These are phyloP conservation scores for Angomonas ambiguus DNA, from an alignment of 208 protist species.

Conservation along the genomic window DNA sequence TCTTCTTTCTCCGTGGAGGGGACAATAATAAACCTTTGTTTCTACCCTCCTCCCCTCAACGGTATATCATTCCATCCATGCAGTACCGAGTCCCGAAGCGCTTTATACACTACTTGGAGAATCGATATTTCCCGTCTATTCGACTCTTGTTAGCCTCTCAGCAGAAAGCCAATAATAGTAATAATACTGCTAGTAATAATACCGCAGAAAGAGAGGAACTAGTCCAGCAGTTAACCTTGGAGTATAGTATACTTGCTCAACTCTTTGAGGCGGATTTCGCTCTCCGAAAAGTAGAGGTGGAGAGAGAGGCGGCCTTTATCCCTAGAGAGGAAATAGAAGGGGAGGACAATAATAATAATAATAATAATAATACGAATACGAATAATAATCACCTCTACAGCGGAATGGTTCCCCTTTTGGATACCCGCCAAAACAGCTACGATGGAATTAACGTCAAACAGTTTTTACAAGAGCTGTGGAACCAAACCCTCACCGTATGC, in stretches of 20 bases:
- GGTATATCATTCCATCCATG: not conserved
- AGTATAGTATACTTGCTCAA: slow-evolving; percentile 41
- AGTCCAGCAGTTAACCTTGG: slow-evolving; percentile 13
- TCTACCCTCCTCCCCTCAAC: too few species aligned
- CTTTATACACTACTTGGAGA: slow-evolving; percentile 40
- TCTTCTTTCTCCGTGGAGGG: slow-evolving; percentile 7
- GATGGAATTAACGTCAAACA: not conserved
- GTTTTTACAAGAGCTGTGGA: not conserved
- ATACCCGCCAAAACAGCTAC: not conserved
- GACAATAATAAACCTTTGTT: not conserved
- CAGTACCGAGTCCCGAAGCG: slow-evolving; percentile 19
- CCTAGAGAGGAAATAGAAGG: not conserved
- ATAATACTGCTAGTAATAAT: too few species aligned
- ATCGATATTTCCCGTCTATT: slow-evolving; percentile 36
- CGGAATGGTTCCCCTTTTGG: too few species aligned
- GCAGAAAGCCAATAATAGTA: too few species aligned
- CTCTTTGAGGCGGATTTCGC: slow-evolving; percentile 34
- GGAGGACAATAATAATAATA: too few species aligned
- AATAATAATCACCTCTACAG: too few species aligned
- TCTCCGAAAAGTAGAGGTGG: slow-evolving; percentile 44
- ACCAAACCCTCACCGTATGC: not conserved
- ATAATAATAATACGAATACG: too few species aligned
- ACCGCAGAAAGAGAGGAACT: too few species aligned
- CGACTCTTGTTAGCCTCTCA: too few species aligned
- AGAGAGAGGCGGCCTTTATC: slow-evolving; percentile 52